Evolutionary conservation across 1,284 basidiomycete genomes (phyloP), one percentile per base, ranked within the genome.

Genomic region (Marasmius tenuissimus): DNA sequence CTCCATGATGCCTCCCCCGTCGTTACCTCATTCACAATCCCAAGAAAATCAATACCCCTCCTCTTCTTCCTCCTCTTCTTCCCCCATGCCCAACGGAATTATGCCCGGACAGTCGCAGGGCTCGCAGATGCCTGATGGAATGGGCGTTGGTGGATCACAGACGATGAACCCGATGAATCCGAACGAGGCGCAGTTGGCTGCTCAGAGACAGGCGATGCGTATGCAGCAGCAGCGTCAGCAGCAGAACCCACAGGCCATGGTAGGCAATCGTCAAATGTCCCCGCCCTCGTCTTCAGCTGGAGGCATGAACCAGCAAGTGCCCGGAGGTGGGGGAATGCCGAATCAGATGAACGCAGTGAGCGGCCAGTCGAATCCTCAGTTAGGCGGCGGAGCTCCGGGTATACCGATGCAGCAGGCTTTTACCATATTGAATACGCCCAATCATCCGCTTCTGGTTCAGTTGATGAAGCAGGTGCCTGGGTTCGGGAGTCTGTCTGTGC

Each of bases 361-460:
- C 20, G 20, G 40, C 42, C 48, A 18, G 12, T 50, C 37, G 56
- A 50, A 20, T 53, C 58, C 8, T 48, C 59, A 16, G 57, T 38
- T 48, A 8, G 20, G 27, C 18, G 34, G 52, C 16, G 52, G 34
- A n/a, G 34, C 27, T 9, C 12, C 34, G 20, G 34, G n/a, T 3
- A 14, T 54, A 8, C n/a, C 27, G 14, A n/a, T 14, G 53, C 78
- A 85, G 66, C 80, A 83, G 61, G 71, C 80, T 53, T 75, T 77
- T 59, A 74, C 80, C 56, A 72, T 86, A 18, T 68, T 91, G 67
- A 85, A 85, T 63, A 83, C 77, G 38, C 85, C 83, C 12, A 73
- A 67, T 14, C 85, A 90, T 69, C 83, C 85, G 37, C 76, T 90
- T 60, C 73, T 87, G 69, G 78, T 82, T 61, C 83, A 85, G 63